Conservation (phyloP, 2,329 filamentous ascomycete species). For the Ascochyta pisi region DNA sequence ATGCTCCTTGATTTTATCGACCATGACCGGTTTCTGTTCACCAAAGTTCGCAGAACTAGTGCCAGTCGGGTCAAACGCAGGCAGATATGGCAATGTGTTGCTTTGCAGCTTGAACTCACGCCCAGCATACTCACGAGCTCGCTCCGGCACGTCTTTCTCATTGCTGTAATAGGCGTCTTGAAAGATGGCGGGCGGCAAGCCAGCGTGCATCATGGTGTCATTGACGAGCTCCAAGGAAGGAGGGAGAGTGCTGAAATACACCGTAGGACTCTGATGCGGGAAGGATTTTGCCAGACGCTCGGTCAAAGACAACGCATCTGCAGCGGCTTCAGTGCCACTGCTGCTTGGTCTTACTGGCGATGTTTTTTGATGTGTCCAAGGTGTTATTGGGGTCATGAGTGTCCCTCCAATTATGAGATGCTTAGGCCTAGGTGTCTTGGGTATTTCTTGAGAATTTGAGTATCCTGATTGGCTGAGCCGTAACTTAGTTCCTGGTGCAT, state of each 20-base stretch:
- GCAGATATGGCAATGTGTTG: conserved; percentile 78
- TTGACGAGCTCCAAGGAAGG: conserved; percentile 57
- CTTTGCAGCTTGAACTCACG: conserved; percentile 82
- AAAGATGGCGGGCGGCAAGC: conserved; percentile 74
- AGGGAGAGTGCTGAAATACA: conserved; percentile 50
- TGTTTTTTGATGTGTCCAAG: conserved; percentile 44
- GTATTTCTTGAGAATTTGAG: conserved; percentile 54
- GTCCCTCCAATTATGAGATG: conserved; percentile 18
- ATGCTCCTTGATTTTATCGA: conserved; percentile 62
- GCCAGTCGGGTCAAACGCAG: conserved; percentile 74
- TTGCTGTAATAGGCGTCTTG: conserved; percentile 86
- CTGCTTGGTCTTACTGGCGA: conserved; percentile 25
- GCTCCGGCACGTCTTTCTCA: conserved; percentile 80
- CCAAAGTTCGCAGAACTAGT: conserved; percentile 64
- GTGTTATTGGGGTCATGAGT: conserved; percentile 35
- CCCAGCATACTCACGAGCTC: conserved; percentile 82
- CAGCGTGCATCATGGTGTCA: conserved; percentile 63
- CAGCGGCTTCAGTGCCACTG: conserved; percentile 23
- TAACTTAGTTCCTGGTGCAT: conserved; percentile 67
- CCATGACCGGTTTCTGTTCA: conserved; percentile 54
- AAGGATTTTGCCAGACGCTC: conserved; percentile 29
- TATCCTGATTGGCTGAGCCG: conserved; percentile 71
- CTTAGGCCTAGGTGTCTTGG: conserved; percentile 38
- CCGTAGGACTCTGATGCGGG: conserved; percentile 22
- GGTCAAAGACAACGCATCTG: conserved; percentile 28